phyloP scores from a whole-genome alignment of 1,284 basidiomycete species.

The Sanghuangporus sanghuang region DNA sequence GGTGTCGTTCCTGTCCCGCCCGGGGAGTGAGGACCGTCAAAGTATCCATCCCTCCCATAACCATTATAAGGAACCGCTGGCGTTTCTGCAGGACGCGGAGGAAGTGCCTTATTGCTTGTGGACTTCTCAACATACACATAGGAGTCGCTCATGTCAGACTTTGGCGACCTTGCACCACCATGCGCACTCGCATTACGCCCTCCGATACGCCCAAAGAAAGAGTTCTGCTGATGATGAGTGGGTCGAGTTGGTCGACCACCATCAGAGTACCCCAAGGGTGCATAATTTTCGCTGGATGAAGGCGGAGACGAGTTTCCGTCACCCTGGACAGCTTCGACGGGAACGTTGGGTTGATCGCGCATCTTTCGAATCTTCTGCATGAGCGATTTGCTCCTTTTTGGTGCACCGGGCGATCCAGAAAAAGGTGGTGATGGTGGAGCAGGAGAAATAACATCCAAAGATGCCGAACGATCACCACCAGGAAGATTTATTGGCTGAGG shows the following conservation, averaged over 20 bases:
- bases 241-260: constrained; percentile 34
- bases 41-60: constrained; percentile 38
- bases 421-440: constrained; percentile 34
- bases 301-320: constrained; percentile 42
- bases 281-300: constrained; percentile 36
- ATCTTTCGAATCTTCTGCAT: constrained; percentile 82
- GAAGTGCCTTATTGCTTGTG: constrained; percentile 57
- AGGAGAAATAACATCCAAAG: constrained; percentile 29
- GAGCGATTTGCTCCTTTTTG: constrained; percentile 72
- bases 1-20: constrained; percentile 27
- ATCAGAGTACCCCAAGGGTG: constrained; percentile 14
- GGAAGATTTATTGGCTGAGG: constrained; percentile 73
- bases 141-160: constrained; percentile 43
- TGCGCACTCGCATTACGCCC: constrained; percentile 20
- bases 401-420: constrained; percentile 29
- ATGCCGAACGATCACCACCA: constrained; percentile 27
- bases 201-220: constrained; percentile 64
- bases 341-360: constrained; percentile 76
- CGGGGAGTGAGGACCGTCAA: constrained; percentile 35
- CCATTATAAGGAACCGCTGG: constrained; percentile 27
- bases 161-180: constrained; percentile 28
- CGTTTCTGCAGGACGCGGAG: constrained; percentile 40
- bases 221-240: constrained; percentile 64
- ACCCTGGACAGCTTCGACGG: constrained; percentile 47
- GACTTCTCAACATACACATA: constrained; percentile 58